Conservation (phyloP, 2,329 filamentous ascomycete genomes). For the Myriosclerotinia curreyana region DNA sequence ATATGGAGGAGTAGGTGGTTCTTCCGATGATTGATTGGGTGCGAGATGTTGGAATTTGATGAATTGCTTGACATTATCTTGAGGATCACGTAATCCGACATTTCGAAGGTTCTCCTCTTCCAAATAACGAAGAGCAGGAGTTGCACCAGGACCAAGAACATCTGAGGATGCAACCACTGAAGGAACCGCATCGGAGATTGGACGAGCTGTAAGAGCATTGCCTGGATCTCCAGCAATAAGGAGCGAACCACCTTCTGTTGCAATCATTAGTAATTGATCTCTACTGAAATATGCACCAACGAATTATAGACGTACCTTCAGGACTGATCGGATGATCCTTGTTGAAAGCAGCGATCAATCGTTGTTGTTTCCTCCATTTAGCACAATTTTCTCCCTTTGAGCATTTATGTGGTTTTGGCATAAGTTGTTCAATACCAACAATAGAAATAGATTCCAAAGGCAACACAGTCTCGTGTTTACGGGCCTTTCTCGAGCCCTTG, state of each 20-base stretch:
- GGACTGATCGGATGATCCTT: constrained; percentile 67
- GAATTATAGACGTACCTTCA: constrained; percentile 32
- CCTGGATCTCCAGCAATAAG: constrained; percentile 77
- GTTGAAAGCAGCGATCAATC: constrained; percentile 70
- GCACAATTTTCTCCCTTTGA: constrained; percentile 82
- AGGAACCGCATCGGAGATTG: constrained; percentile 70
- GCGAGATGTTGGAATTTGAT: constrained; percentile 75
- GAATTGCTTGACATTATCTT: constrained; percentile 91
- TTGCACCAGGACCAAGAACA: constrained; percentile 68
- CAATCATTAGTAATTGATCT: neutral
- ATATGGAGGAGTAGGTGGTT: constrained; percentile 68
- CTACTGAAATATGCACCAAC: neutral
- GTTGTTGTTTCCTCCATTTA: constrained; percentile 79
- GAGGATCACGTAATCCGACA: constrained; percentile 72
- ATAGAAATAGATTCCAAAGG: constrained; percentile 85
- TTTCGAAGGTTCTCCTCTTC: constrained; percentile 70
- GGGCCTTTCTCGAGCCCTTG: constrained; percentile 34
- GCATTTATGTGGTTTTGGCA: constrained; percentile 81
- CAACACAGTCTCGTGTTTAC: constrained; percentile 59
- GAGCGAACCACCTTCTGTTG: constrained; percentile 57
- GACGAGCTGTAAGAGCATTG: constrained; percentile 67
- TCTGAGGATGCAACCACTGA: constrained; percentile 92
- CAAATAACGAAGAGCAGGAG: constrained; percentile 65
- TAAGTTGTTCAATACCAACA: constrained; percentile 84
- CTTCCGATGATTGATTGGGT: constrained; percentile 47